These are phyloP conservation scores for Russula dissimulans DNA, from an alignment of 768 basidiomycete species.

Conservation along the genomic window DNA sequence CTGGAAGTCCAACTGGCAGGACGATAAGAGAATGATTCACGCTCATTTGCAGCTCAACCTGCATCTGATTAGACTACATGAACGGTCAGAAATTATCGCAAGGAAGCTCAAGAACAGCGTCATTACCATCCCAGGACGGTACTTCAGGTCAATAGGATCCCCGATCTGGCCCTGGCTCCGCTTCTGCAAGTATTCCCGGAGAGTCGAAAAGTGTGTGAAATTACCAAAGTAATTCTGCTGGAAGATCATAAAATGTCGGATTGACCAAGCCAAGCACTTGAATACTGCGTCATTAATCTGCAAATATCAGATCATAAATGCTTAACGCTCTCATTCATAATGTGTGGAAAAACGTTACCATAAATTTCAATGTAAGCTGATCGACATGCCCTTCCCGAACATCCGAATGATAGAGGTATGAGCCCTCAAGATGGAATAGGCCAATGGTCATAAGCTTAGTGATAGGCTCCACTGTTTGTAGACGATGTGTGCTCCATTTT, in stretches of 20 bases:
- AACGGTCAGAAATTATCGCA: background rate
- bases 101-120: background rate
- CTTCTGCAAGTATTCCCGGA: constrained; percentile 76
- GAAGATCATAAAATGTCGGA: constrained; percentile 80
- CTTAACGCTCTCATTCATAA: background rate
- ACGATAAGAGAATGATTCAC: constrained; percentile 46
- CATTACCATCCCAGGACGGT: constrained; percentile 67
- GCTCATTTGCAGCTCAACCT: constrained; percentile 54
- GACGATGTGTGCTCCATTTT: constrained; percentile 78
- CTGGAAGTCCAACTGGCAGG: constrained; percentile 59
- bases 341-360: constrained; percentile 33
- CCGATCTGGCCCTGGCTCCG: constrained; percentile 54
- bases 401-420: constrained; percentile 66
- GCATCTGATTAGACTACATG: constrained; percentile 68
- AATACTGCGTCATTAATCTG: constrained; percentile 49
- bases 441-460: constrained; percentile 54
- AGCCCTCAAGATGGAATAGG: constrained; percentile 49
- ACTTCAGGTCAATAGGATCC: constrained; percentile 73
- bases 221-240: constrained; percentile 91
- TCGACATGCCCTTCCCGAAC: constrained; percentile 67
- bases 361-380: constrained; percentile 58
- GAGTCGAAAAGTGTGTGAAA: constrained; percentile 88
- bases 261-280: constrained; percentile 77
- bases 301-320: background rate
- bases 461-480: constrained; percentile 53